Evolutionary conservation across 2,329 filamentous ascomycete species (phyloP).

Genomic region (Trichoderma citrinoviride): DNA sequence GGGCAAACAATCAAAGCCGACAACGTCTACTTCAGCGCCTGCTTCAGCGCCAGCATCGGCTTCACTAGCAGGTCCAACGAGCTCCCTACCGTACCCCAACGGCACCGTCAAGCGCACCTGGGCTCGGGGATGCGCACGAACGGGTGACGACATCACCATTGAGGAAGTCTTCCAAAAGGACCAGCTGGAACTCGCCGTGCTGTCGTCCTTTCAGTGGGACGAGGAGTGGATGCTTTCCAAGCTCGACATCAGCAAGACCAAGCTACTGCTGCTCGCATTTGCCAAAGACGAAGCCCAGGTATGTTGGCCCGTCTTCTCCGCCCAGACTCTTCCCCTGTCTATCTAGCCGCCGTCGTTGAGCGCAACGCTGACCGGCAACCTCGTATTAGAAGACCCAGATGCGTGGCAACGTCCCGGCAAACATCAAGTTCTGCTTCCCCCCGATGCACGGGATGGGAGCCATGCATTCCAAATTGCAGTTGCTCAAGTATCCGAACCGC

Average conservation of each 20-base stretch:
- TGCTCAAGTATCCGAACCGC: conserved; percentile 73
- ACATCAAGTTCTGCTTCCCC: conserved; percentile 75
- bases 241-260: conserved; percentile 58
- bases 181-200: conserved; percentile 69
- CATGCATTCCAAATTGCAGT: conserved; percentile 94
- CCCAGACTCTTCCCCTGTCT: background rate
- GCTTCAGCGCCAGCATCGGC: background rate
- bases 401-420: conserved; percentile 47
- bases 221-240: conserved; percentile 75
- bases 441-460: conserved; percentile 69
- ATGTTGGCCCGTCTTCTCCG: conserved; percentile 24
- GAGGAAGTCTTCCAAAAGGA: conserved; percentile 79
- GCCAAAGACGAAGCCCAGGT: conserved; percentile 54
- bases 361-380: conserved; percentile 8
- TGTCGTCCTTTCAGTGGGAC: conserved; percentile 88
- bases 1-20: background rate
- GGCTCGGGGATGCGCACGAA: conserved; percentile 60
- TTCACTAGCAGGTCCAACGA: background rate
- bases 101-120: conserved; percentile 82
- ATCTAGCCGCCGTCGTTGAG: background rate
- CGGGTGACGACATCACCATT: conserved; percentile 74
- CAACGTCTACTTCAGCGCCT: background rate
- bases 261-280: conserved; percentile 59
- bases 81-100: conserved; percentile 43
- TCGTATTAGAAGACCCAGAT: conserved; percentile 45